phyloP scores from a whole-genome alignment of 495 filamentous ascomycete species.

The Neurospora africana region DNA sequence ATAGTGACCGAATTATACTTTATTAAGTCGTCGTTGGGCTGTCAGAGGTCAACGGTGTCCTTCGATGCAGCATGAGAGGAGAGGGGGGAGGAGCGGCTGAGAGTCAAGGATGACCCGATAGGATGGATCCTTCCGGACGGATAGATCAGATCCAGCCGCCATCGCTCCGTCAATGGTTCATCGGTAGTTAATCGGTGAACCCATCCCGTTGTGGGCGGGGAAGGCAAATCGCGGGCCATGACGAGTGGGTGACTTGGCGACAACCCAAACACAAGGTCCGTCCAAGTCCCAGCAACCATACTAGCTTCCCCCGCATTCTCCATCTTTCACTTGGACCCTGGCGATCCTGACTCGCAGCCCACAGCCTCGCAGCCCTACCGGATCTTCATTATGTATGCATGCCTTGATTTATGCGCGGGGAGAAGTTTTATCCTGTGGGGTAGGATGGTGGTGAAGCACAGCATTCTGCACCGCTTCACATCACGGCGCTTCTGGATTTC shows the following conservation, averaged over 20 bases:
- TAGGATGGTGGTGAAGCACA: neutral
- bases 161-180: neutral
- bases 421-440: neutral
- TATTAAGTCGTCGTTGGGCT: neutral
- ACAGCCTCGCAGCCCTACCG: neutral
- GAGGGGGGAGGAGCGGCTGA: neutral
- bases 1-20: neutral
- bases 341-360: neutral
- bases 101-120: neutral
- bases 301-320: conserved; percentile 2
- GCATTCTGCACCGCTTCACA: neutral
- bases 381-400: neutral
- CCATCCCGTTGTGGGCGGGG: neutral
- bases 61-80: neutral
- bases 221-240: neutral
- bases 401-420: neutral
- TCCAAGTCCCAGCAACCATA: neutral
- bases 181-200: neutral
- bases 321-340: neutral
- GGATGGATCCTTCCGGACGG: neutral
- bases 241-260: neutral
- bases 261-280: neutral
- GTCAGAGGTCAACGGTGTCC: neutral
- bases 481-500: neutral
- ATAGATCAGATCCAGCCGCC: neutral